These are phyloP conservation scores for Colletotrichum tropicicola DNA, from an alignment of 2,329 filamentous ascomycete genomes.

Conservation along the genomic window DNA sequence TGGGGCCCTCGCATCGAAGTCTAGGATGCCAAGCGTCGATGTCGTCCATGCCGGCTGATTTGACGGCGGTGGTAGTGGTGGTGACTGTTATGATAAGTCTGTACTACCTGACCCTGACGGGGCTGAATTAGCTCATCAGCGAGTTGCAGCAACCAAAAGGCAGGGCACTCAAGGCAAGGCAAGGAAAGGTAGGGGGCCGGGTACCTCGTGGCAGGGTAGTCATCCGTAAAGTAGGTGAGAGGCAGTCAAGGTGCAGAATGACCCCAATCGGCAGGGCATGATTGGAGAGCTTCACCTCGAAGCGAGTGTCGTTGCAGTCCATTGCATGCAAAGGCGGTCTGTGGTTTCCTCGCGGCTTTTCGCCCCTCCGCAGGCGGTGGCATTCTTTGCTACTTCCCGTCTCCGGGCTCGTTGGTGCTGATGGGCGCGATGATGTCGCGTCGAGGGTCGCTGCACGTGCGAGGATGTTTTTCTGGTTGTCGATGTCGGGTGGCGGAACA, in stretches of 20 bases:
- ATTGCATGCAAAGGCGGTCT: constrained; percentile 5
- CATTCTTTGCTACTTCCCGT: not conserved
- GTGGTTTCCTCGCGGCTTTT: not conserved
- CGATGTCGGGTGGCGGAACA: constrained; percentile 1
- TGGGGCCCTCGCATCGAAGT: not conserved
- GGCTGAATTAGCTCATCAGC: constrained; percentile 12
- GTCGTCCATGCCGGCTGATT: not conserved
- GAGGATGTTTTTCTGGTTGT: not conserved
- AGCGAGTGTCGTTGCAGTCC: not conserved
- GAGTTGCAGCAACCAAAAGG: not conserved
- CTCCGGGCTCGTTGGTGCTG: not conserved
- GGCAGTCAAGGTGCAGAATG: not conserved
- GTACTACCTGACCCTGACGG: not conserved
- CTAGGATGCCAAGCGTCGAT: not conserved
- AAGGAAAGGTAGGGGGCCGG: not conserved
- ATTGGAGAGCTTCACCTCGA: not conserved
- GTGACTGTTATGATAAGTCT: constrained; percentile 3
- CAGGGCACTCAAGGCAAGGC: not conserved
- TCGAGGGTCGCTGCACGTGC: not conserved
- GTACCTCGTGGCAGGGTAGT: not conserved
- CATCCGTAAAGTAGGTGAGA: not conserved
- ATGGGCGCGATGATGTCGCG: not conserved
- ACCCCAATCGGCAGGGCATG: constrained; percentile 9
- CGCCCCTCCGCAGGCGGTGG: not conserved
- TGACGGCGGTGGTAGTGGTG: not conserved